A percentile compares a stretch with the other conserved stretches of the same genome.
Conservation (phyloP, 257 asterid genomes). For the Ballota nigra region DNA sequence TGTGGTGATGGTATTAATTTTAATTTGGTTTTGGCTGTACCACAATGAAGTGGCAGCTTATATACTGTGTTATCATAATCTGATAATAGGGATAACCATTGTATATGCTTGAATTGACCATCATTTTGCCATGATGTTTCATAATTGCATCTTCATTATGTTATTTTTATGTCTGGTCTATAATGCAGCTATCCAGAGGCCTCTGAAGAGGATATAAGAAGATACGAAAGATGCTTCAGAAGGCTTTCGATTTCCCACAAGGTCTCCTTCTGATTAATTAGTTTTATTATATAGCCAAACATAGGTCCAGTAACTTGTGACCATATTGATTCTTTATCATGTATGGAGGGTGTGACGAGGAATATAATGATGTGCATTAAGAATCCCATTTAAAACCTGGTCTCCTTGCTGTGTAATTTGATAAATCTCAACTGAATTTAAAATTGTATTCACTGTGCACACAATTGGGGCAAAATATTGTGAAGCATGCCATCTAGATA, state of each 20-base stretch:
- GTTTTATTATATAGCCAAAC: conserved; percentile 1
- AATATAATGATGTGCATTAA: not conserved
- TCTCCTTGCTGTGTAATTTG: not conserved
- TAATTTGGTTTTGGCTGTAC: conserved; percentile 2
- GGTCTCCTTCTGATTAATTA: conserved; percentile 44
- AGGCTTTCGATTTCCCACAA: conserved; percentile 73
- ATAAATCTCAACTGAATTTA: not conserved
- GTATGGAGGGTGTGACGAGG: not conserved
- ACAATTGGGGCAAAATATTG: not conserved
- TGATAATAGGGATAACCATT: not conserved
- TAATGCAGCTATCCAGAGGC: conserved; percentile 87
- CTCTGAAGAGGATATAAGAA: conserved; percentile 80
- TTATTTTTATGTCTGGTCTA: not conserved
- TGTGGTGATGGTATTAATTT: not conserved
- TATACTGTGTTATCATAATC: not conserved
- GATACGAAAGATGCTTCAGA: conserved; percentile 74
- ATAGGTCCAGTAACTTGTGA: conserved; percentile 2
- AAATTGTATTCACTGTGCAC: conserved; percentile 1
- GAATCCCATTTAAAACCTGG: not conserved
- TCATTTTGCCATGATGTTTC: conserved; percentile 4
- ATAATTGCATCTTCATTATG: not conserved
- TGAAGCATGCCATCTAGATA: not conserved
- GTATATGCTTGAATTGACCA: not conserved
- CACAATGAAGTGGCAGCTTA: not conserved
- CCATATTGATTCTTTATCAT: conserved; percentile 13